These are phyloP conservation scores for Globisporangium spiculum DNA, from an alignment of 352 stramenopile genomes.

Conservation along the genomic window DNA sequence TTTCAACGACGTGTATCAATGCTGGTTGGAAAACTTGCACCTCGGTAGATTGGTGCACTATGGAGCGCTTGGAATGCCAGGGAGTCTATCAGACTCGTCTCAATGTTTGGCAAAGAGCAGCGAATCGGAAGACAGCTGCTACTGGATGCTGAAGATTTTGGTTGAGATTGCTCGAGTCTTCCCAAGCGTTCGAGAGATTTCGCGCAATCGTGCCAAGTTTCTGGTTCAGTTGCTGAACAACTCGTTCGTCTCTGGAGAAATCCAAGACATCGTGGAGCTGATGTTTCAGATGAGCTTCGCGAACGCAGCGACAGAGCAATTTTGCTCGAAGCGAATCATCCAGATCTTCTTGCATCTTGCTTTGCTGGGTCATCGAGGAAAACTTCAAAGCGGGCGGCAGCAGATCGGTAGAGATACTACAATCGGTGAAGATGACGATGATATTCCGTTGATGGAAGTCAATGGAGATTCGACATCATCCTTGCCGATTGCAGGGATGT, in stretches of 20 bases:
- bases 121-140: slow-evolving; percentile 41
- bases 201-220: slow-evolving; percentile 45
- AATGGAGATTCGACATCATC: slow-evolving; percentile 43
- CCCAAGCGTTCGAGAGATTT: slow-evolving; percentile 43
- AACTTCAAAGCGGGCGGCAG: background rate
- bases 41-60: slow-evolving; percentile 36
- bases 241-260: slow-evolving; percentile 47
- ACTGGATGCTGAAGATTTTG: slow-evolving; percentile 67
- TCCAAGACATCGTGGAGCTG: slow-evolving; percentile 66
- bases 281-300: slow-evolving; percentile 53
- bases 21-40: slow-evolving; percentile 75
- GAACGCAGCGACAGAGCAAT: slow-evolving; percentile 29
- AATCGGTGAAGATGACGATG: slow-evolving; percentile 28
- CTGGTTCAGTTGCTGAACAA: slow-evolving; percentile 48
- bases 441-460: slow-evolving; percentile 74
- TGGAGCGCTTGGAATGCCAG: slow-evolving; percentile 31
- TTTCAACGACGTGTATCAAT: slow-evolving; percentile 81
- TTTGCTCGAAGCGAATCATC: slow-evolving; percentile 56
- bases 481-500: slow-evolving; percentile 66
- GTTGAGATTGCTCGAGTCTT: slow-evolving; percentile 65
- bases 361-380: slow-evolving; percentile 48
- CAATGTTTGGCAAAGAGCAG: slow-evolving; percentile 4
- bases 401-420: background rate
- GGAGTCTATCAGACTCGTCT: slow-evolving; percentile 19
- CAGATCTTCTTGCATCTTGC: slow-evolving; percentile 66